These are phyloP conservation scores for Russula sp. DNA, from an alignment of 768 basidiomycete genomes.

Conservation along the genomic window DNA sequence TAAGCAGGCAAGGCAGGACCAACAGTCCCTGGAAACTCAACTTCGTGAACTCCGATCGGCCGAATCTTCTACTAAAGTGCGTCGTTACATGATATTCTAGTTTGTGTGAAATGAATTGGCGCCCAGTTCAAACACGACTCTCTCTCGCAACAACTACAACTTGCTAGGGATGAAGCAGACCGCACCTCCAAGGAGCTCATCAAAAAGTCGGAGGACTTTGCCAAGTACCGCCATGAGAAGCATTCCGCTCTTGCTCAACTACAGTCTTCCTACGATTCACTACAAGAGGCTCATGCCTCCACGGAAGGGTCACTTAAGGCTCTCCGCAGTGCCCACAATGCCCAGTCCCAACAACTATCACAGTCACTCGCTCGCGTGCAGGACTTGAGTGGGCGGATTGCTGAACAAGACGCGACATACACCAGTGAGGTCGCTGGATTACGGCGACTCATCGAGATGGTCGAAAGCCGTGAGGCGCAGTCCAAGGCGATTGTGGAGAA, in stretches of 20 bases:
- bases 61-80: constrained; percentile 74
- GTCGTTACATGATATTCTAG: constrained; percentile 19
- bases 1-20: constrained; percentile 72
- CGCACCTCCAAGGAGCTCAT: constrained; percentile 66
- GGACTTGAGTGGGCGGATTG: constrained; percentile 71
- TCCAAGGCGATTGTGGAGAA: constrained; percentile 77
- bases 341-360: constrained; percentile 71
- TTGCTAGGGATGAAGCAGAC: constrained; percentile 72
- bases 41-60: constrained; percentile 69
- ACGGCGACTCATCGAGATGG: constrained; percentile 71
- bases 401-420: constrained; percentile 82
- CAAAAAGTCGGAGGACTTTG: constrained; percentile 75
- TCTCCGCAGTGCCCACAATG: constrained; percentile 65
- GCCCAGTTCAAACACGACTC: constrained; percentile 82
- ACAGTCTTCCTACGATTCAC: constrained; percentile 72
- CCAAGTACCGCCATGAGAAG: constrained; percentile 77
- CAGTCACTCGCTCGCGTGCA: constrained; percentile 74
- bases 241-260: constrained; percentile 73
- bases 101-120: constrained; percentile 19
- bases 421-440: constrained; percentile 71
- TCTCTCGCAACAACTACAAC: constrained; percentile 73
- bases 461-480: constrained; percentile 86
- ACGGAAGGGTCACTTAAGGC: constrained; percentile 67
- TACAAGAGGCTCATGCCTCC: constrained; percentile 64
- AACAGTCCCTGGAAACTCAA: constrained; percentile 63